A percentile compares a stretch with the other conserved stretches of the same genome.
Conservation (phyloP, 768 basidiomycete genomes). For the Lactarius sp. region DNA sequence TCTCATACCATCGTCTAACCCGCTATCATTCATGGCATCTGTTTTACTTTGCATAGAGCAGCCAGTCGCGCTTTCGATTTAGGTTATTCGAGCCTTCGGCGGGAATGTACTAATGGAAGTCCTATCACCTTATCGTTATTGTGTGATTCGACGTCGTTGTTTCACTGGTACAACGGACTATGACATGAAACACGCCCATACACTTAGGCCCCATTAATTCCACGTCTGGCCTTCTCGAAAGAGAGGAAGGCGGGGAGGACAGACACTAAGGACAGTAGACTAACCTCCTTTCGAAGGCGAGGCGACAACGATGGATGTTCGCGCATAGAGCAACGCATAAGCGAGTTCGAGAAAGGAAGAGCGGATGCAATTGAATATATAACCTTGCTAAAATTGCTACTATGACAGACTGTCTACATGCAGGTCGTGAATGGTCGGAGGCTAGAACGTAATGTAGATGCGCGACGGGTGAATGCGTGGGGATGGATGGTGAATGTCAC, state of each 20-base stretch:
- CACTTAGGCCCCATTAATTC: background rate
- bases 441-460: constrained; percentile 25
- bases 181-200: background rate
- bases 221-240: background rate
- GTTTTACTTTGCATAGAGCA: constrained; percentile 3
- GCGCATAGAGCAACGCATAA: constrained; percentile 2
- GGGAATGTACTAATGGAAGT: constrained; percentile 15
- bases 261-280: background rate
- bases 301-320: background rate
- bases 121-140: constrained; percentile 14
- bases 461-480: constrained; percentile 23
- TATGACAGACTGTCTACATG: constrained; percentile 26
- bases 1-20: constrained; percentile 7
- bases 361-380: constrained; percentile 17
- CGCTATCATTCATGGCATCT: constrained; percentile 12
- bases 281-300: background rate
- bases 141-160: background rate
- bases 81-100: constrained; percentile 3
- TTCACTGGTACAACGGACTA: background rate
- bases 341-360: constrained; percentile 10
- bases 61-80: background rate
- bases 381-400: constrained; percentile 24
- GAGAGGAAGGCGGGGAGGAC: background rate
- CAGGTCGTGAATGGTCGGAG: constrained; percentile 20
- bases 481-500: constrained; percentile 13